These are phyloP conservation scores for Huntiella bhutanensis DNA, from an alignment of 2,329 filamentous ascomycete species.

Conservation along the genomic window DNA sequence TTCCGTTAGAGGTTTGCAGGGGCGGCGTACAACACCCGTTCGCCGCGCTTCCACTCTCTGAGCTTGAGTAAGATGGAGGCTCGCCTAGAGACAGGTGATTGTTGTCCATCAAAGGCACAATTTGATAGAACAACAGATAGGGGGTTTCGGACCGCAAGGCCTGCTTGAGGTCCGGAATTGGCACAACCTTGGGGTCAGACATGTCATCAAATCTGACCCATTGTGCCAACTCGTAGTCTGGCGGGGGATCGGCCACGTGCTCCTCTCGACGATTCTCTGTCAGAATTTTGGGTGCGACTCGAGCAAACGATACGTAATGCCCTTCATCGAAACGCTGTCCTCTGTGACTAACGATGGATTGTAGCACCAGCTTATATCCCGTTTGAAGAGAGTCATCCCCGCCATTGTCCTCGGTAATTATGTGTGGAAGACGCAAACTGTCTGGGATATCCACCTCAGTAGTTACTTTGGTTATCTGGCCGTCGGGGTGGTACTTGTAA, in stretches of 20 bases:
- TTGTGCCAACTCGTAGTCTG: constrained; percentile 49
- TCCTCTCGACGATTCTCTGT: constrained; percentile 33
- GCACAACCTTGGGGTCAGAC: constrained; percentile 47
- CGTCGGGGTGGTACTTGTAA: constrained; percentile 30
- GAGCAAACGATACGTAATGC: constrained; percentile 75
- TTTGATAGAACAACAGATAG: constrained; percentile 89
- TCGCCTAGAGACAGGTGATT: constrained; percentile 29
- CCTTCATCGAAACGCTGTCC: constrained; percentile 47
- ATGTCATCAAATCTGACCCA: constrained; percentile 94
- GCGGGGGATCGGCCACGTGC: constrained; percentile 36
- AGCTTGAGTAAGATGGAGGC: constrained; percentile 41
- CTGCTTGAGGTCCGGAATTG: constrained; percentile 59
- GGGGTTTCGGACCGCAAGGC: constrained; percentile 75
- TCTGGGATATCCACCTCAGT: constrained; percentile 71
- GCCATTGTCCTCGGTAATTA: constrained; percentile 34
- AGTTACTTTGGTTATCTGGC: constrained; percentile 29
- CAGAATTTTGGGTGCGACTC: constrained; percentile 47
- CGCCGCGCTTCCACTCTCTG: constrained; percentile 11
- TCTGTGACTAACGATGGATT: constrained; percentile 82
- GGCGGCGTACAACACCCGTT: not conserved
- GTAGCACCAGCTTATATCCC: constrained; percentile 85
- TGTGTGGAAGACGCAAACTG: constrained; percentile 65
- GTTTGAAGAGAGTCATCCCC: constrained; percentile 44
- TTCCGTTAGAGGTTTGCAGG: not conserved
- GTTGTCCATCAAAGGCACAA: constrained; percentile 66